Evolutionary conservation across 306 rosid genomes (phyloP).

Genomic region (Dalbergia cochinchinensis): DNA sequence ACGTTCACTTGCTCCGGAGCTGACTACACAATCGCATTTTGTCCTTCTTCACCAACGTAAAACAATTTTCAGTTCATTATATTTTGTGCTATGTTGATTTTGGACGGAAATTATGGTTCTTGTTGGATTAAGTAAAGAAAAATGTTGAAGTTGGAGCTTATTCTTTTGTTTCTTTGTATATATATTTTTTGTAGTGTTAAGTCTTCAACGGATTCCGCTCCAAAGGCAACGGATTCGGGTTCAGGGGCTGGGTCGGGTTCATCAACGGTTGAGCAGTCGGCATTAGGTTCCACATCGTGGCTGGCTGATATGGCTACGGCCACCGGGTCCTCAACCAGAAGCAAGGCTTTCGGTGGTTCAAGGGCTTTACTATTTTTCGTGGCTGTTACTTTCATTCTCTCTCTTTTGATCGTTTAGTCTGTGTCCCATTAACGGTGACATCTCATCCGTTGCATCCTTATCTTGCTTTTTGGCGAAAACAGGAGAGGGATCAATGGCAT

Average conservation of each 20-base stretch:
- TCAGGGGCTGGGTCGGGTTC: conserved; percentile 41
- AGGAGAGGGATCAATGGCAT: background rate
- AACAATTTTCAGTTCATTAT: background rate
- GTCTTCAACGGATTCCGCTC: conserved; percentile 59
- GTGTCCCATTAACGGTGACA: conserved; percentile 14
- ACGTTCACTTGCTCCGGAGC: conserved; percentile 82
- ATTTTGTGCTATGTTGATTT: no score
- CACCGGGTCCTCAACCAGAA: conserved; percentile 51
- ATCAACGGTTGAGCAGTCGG: conserved; percentile 46
- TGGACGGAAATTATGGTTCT: no score
- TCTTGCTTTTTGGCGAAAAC: conserved; percentile 20
- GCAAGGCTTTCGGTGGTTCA: background rate
- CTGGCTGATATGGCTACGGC: conserved; percentile 80
- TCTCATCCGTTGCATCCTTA: conserved; percentile 31
- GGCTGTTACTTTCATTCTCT: conserved; percentile 46
- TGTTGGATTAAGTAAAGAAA: no score
- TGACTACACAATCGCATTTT: conserved; percentile 80
- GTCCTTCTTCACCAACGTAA: conserved; percentile 71
- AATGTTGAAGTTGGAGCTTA: background rate
- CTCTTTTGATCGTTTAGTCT: conserved; percentile 38
- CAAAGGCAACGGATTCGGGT: conserved; percentile 47
- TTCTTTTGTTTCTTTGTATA: background rate
- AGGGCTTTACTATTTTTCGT: conserved; percentile 36
- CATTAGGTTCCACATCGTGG: conserved; percentile 60
- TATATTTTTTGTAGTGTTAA: conserved; percentile 54